These are phyloP conservation scores for Dispira simplex DNA, from an alignment of 192 early-diverging fungal genomes.

Conservation along the genomic window DNA sequence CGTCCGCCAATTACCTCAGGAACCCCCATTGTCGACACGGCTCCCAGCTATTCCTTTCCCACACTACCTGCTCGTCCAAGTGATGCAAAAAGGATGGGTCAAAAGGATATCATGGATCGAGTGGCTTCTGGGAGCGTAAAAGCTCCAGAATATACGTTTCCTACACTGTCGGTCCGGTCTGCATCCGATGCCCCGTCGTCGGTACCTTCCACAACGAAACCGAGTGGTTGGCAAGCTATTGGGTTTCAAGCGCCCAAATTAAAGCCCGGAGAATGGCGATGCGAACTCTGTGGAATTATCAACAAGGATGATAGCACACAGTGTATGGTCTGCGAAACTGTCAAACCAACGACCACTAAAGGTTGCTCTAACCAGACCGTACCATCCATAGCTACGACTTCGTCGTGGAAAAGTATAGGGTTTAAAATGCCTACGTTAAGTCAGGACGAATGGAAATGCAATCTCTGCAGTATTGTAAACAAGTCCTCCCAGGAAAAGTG, in stretches of 20 bases:
- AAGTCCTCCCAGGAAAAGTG: constrained; percentile 11
- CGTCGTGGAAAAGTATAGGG: neutral
- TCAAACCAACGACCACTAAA: constrained; percentile 9
- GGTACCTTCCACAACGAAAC: too few relatives aligned
- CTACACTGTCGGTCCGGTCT: too few relatives aligned
- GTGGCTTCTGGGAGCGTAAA: too few relatives aligned
- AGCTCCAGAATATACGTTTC: too few relatives aligned
- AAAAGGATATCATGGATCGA: too few relatives aligned
- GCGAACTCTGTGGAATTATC: constrained; percentile 16
- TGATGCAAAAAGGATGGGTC: too few relatives aligned
- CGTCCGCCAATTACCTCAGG: too few relatives aligned
- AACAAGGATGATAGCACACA: constrained; percentile 12
- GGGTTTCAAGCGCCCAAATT: constrained; percentile 4
- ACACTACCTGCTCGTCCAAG: too few relatives aligned
- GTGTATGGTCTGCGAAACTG: constrained; percentile 18
- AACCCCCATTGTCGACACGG: too few relatives aligned
- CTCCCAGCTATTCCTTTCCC: too few relatives aligned
- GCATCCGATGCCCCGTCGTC: too few relatives aligned
- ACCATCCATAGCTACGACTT: neutral
- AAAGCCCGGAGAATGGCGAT: constrained; percentile 18
- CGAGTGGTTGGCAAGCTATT: constrained; percentile 10
- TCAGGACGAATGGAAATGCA: constrained; percentile 19
- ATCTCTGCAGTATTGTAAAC: constrained; percentile 18
- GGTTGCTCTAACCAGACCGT: neutral
- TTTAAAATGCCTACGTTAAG: neutral